A percentile compares a stretch with the other conserved stretches of the same genome.
phyloP scores from a whole-genome alignment of 208 protist genomes.

The Trypanosomatidae sp. region DNA sequence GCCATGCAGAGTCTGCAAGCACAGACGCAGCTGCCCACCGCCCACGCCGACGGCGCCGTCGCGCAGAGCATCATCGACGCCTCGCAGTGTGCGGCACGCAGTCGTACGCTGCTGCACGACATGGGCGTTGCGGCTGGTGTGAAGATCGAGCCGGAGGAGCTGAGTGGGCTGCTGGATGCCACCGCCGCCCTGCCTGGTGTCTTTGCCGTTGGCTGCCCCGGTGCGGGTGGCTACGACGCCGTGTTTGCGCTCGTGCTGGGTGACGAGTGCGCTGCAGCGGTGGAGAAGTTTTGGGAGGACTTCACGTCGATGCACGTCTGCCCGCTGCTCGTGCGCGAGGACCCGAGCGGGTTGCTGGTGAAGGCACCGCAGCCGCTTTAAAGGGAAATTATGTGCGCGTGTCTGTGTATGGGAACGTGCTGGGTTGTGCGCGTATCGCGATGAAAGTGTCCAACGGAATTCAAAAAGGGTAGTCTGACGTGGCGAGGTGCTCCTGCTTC shows the following conservation, averaged over 20 bases:
- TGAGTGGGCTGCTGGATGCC: conserved; percentile 80
- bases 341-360: conserved; percentile 61
- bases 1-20: conserved; percentile 26
- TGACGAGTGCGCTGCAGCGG: conserved; percentile 44
- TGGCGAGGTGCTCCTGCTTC: too few species aligned
- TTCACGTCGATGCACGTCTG: conserved; percentile 69
- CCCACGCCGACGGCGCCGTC: not conserved
- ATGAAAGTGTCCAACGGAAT: too few species aligned
- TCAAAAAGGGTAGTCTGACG: too few species aligned
- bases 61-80: conserved; percentile 50
- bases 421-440: too few species aligned
- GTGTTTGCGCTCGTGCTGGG: conserved; percentile 89
- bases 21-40: not conserved
- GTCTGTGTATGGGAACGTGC: too few species aligned
- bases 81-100: conserved; percentile 34
- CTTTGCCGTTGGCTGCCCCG: conserved; percentile 92
- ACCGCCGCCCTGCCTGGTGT: conserved; percentile 87
- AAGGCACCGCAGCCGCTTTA: too few species aligned
- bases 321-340: conserved; percentile 81
- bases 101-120: conserved; percentile 52
- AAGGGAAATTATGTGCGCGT: too few species aligned
- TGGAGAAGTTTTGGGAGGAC: conserved; percentile 79
- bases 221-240: conserved; percentile 94
- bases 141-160: conserved; percentile 85
- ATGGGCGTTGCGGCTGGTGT: conserved; percentile 85